These are phyloP conservation scores for Pyricularia sp. DNA, from an alignment of 2,329 filamentous ascomycete genomes.

Conservation along the genomic window DNA sequence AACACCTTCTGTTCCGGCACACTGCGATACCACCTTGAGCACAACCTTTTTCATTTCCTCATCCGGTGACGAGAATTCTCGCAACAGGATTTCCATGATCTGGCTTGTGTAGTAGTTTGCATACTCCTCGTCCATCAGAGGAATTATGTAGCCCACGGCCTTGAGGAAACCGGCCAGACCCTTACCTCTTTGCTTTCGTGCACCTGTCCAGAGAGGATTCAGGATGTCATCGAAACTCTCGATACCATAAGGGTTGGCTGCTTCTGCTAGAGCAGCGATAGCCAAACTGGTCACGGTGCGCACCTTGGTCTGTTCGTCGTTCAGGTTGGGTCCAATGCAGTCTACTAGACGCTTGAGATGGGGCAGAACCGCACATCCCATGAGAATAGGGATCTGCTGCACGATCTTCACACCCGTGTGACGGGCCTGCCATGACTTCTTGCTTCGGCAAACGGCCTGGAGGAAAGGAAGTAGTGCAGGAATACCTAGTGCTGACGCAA, in stretches of 20 bases:
- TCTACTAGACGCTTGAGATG: constrained; percentile 94
- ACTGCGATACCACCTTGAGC: constrained; percentile 93
- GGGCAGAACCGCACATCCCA: constrained; percentile 94
- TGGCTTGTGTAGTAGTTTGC: constrained; percentile 98
- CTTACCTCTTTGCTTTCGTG: constrained; percentile 92
- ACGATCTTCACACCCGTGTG: constrained; percentile 99
- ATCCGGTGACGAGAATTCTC: constrained; percentile 93
- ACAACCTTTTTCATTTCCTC: constrained; percentile 99
- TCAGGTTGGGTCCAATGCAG: constrained; percentile 90
- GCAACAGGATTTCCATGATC: constrained; percentile 96
- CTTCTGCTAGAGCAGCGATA: constrained; percentile 89
- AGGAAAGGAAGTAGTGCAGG: constrained; percentile 92
- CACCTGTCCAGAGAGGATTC: constrained; percentile 94
- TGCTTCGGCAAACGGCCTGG: constrained; percentile 89
- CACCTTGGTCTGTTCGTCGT: constrained; percentile 97
- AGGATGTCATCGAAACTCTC: constrained; percentile 98
- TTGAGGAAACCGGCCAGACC: constrained; percentile 93
- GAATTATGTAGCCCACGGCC: constrained; percentile 95
- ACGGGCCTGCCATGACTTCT: constrained; percentile 97
- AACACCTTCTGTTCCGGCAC: constrained; percentile 87
- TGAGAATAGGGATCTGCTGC: constrained; percentile 95
- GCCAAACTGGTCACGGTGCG: constrained; percentile 92
- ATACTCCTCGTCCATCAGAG: constrained; percentile 98
- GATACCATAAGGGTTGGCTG: constrained; percentile 96
- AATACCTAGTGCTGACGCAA: constrained; percentile 91